Base-by-base conservation (phyloP, 2,329 filamentous ascomycete genomes). In the Xylariaceae sp. region DNA sequence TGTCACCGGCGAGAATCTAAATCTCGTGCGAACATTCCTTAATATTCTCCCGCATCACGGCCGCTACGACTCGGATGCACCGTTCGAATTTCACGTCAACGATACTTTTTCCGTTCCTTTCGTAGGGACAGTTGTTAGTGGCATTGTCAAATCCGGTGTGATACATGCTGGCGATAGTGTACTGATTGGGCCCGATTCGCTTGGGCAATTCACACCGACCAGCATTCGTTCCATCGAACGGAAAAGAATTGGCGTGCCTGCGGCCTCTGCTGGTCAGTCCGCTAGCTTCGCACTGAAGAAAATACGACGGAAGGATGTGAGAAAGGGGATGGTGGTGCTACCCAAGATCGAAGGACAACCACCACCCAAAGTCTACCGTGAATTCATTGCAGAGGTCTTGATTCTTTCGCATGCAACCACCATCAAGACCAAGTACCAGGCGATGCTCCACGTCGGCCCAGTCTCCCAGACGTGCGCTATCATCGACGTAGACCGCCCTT, bases 31-130 rank as follows among this genome's bases (percentile, higher is more conserved):
- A 52, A 90, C 89, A 0, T 99, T 99, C 73, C 77, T 99, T 52
- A 98, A 98, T 68, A 96, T 98, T 59, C 81, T 99, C 2, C 95
- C 95, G 1, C 93, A 96, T 65, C 91, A 97, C 65, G 93, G 93
- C 48, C 90, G 93, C 59, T 98, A 98, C 72, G 90, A 98, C 70
- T 81, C 88, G 18, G 87, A 91, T 45, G 91, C 90, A 0, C 88
- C 93, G 0, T 96, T 98, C 63, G 95, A 98, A 71, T 97, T 98
- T 65, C 88, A 96, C 57, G 84, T 99, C 62, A 99, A 98, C 70
- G 95, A 99, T 71, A 98, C 91, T 0, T 99, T 98, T 80, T 97
- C 93, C 0, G 95, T 99, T 3, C 95, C 95, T 2, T 96, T 96
- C 73, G 92, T 96, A 0, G 95, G 95, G 12, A 99, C 95, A 0